phyloP scores from a whole-genome alignment of 768 basidiomycete genomes.

The Saitozyma sp. region DNA sequence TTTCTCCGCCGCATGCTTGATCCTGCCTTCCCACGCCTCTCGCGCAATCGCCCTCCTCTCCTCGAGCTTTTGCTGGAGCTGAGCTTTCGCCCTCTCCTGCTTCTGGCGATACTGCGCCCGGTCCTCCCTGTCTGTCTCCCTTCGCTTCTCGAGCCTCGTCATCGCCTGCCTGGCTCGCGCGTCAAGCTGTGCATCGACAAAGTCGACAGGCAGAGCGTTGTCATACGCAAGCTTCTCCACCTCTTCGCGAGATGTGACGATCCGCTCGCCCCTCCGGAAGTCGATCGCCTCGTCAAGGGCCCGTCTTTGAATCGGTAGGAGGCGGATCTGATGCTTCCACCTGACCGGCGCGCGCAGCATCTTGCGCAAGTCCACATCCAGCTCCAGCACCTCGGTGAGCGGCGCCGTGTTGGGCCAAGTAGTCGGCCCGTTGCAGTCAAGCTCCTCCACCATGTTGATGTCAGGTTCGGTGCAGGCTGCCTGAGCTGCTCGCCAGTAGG shows the following conservation, averaged over 20 bases:
- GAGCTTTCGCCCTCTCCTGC: conserved; percentile 18
- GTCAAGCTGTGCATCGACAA: conserved; percentile 18
- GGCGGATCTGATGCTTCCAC: conserved; percentile 21
- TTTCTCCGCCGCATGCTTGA: conserved; percentile 12
- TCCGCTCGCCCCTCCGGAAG: conserved; percentile 11
- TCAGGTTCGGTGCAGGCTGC: conserved; percentile 20
- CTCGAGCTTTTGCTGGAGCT: conserved; percentile 27
- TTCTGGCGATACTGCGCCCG: conserved; percentile 1
- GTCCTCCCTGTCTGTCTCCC: neutral
- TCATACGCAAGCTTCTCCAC: conserved; percentile 27
- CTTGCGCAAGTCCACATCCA: conserved; percentile 5
- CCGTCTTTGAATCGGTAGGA: conserved; percentile 19
- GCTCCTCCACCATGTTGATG: conserved; percentile 2
- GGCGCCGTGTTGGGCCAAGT: conserved; percentile 3
- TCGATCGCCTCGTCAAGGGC: conserved; percentile 25
- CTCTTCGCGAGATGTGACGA: conserved; percentile 19
- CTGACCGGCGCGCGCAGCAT: conserved; percentile 10
- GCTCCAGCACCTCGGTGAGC: conserved; percentile 4
- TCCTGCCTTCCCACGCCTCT: conserved; percentile 27
- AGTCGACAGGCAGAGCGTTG: conserved; percentile 19
- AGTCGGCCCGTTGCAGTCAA: neutral
- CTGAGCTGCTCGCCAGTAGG: conserved; percentile 21
- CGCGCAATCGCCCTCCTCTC: conserved; percentile 17
- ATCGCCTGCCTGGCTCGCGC: conserved; percentile 1
- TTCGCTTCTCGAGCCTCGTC: neutral